phyloP scores from a whole-genome alignment of 2,329 filamentous ascomycete genomes.

The Cercospora sesami region DNA sequence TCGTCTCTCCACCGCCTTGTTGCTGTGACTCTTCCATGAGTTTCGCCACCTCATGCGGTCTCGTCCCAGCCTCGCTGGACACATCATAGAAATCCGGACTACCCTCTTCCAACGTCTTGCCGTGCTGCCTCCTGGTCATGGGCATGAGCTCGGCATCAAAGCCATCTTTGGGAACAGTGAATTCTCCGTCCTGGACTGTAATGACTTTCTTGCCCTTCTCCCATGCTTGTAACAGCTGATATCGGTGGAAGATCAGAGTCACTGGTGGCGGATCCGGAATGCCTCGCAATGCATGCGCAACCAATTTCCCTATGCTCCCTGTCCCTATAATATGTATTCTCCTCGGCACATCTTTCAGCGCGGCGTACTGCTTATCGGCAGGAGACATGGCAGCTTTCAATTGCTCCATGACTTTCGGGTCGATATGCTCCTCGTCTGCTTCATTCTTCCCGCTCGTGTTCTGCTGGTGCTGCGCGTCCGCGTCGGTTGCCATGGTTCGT shows the following conservation, averaged over 20 bases:
- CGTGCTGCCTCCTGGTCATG: conserved; percentile 41
- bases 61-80: conserved; percentile 26
- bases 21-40: conserved; percentile 26
- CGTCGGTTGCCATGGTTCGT: conserved; percentile 24
- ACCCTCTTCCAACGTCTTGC: conserved; percentile 32
- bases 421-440: conserved; percentile 13
- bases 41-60: conserved; percentile 35
- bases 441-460: background rate
- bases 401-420: conserved; percentile 17
- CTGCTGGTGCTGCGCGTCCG: conserved; percentile 7
- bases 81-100: conserved; percentile 28
- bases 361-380: conserved; percentile 35
- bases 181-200: conserved; percentile 48
- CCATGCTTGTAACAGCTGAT: conserved; percentile 50
- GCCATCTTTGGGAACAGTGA: conserved; percentile 42
- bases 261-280: conserved; percentile 66
- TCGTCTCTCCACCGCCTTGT: background rate
- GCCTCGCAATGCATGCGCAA: conserved; percentile 69
- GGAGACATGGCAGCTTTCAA: conserved; percentile 25
- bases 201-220: conserved; percentile 48
- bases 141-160: conserved; percentile 50
- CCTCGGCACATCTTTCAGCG: conserved; percentile 34
- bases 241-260: conserved; percentile 73
- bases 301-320: conserved; percentile 77
- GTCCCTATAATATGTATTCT: conserved; percentile 76